Percentiles rank a stretch among this genome's conserved stretches.
These are phyloP conservation scores for Ogataea pilisensis DNA, from an alignment of 805 yeast genomes.

Conservation along the genomic window DNA sequence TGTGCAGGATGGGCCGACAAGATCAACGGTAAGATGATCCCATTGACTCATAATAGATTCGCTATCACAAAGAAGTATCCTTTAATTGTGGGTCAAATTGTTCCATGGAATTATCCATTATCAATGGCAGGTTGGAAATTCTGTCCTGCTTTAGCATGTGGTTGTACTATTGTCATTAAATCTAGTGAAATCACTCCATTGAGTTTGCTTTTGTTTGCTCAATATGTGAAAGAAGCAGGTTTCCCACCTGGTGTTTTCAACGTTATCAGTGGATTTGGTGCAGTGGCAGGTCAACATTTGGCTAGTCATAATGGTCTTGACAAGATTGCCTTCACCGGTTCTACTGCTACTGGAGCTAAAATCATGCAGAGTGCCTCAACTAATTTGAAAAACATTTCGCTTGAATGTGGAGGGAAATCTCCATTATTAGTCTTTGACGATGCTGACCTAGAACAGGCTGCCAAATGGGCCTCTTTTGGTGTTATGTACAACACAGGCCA, in stretches of 20 bases:
- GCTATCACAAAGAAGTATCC: constrained; percentile 72
- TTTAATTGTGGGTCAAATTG: constrained; percentile 60
- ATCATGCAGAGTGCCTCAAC: constrained; percentile 59
- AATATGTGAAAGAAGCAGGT: constrained; percentile 57
- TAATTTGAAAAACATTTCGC: constrained; percentile 58
- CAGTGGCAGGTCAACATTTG: constrained; percentile 63
- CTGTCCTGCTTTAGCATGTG: constrained; percentile 80
- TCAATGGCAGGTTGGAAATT: constrained; percentile 77
- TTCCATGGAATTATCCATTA: constrained; percentile 72
- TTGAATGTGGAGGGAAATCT: constrained; percentile 74
- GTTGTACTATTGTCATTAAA: constrained; percentile 68
- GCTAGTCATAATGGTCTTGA: constrained; percentile 55
- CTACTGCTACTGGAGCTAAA: constrained; percentile 62
- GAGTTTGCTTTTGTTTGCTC: constrained; percentile 58
- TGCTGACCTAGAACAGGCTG: constrained; percentile 62
- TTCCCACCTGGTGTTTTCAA: constrained; percentile 76
- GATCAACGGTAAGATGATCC: constrained; percentile 40
- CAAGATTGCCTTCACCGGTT: constrained; percentile 64
- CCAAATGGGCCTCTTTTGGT: constrained; percentile 64
- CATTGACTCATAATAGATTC: constrained; percentile 40
- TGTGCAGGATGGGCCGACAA: constrained; percentile 65
- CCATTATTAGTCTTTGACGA: constrained; percentile 60
- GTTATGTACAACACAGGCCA: constrained; percentile 64
- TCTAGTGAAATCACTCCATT: constrained; percentile 76
- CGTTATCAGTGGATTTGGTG: constrained; percentile 67